Evolutionary conservation across 805 yeast species (phyloP), one percentile per base, ranked within the genome.

Genomic region (Zygotorulaspora florentina): DNA sequence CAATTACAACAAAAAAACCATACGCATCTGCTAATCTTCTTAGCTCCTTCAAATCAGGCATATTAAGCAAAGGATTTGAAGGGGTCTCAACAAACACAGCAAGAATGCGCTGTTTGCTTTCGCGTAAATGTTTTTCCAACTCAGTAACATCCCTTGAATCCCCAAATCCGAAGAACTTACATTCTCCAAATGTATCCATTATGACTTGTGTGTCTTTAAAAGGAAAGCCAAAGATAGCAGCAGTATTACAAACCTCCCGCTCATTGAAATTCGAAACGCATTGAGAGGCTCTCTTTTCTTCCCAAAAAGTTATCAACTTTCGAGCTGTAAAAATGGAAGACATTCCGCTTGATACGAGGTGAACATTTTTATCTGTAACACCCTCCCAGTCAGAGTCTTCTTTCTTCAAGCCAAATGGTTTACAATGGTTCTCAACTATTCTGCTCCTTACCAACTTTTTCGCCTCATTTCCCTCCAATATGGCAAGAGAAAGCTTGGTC

Each of bases 171-270:
- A 79, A 83, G 62, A 88, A 89, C 50, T 78, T 77, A 39, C 96
- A 96, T 5, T 23, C 35, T 6, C 96, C 96, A 73, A 87, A 88
- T 64, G 87, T 87, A 59, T 77, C 76, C 59, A 89, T 73, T 43
- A 90, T 80, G 54, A 86, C 88, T 47, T 87, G 73, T 0, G 96
- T 88, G 64, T 89, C 96, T 35, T 87, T 91, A 64, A 90, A 89
- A 7, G 96, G 96, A 67, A 90, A 89, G 2, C 97, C 97, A 66
- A 85, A 90, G 59, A 95, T 87, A 3, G 86, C 90, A 2, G 89
- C 48, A 1, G 54, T 53, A 17, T 46, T 30, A 27, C 48, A 46
- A 20, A 35, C 26, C n/a, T n/a, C n/a, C n/a, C n/a, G n/a, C n/a
- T n/a, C n/a, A n/a, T n/a, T n/a, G n/a, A n/a, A n/a, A n/a, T 30